Percentiles rank a stretch among this genome's conserved stretches.
Evolutionary conservation across 495 filamentous ascomycete genomes (phyloP).

Genomic region (Trichoderma reesei): DNA sequence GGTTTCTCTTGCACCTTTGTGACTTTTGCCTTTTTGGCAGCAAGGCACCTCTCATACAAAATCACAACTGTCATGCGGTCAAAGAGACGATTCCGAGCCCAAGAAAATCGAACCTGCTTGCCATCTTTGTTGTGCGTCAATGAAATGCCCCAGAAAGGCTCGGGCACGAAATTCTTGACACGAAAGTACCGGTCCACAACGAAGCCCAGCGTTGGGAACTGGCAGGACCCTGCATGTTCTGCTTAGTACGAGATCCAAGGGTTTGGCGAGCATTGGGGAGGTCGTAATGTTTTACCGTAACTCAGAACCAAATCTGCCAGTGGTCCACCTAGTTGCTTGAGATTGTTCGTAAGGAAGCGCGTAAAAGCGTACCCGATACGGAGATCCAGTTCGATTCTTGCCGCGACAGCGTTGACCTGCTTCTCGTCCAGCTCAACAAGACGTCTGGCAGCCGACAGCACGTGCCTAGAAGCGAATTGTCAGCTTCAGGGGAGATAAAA

Average conservation of each 20-base stretch:
- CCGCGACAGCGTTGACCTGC: conserved; percentile 80
- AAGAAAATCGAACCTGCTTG: conserved; percentile 75
- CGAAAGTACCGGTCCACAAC: conserved; percentile 92
- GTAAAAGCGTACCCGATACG: conserved; percentile 89
- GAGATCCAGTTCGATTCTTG: conserved; percentile 85
- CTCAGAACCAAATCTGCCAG: conserved; percentile 61
- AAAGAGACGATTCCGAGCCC: conserved; percentile 76
- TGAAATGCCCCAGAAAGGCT: conserved; percentile 86
- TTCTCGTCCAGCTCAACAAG: conserved; percentile 71
- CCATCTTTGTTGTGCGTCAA: conserved; percentile 68
- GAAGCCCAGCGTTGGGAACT: conserved; percentile 94
- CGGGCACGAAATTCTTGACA: conserved; percentile 87
- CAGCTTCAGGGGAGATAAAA: neutral
- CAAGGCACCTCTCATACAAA: conserved; percentile 75
- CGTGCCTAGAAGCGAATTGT: conserved; percentile 46
- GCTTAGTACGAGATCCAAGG: neutral
- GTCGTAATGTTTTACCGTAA: conserved; percentile 58
- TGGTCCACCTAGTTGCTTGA: conserved; percentile 55
- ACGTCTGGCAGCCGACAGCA: conserved; percentile 70
- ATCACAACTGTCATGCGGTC: conserved; percentile 74
- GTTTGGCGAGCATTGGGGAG: neutral
- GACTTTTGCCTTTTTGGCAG: conserved; percentile 68
- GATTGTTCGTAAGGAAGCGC: conserved; percentile 67
- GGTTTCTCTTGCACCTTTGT: conserved; percentile 78
- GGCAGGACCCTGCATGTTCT: conserved; percentile 62